Conservation (phyloP, 1,284 basidiomycete genomes). For the Caloboletus firmus region DNA sequence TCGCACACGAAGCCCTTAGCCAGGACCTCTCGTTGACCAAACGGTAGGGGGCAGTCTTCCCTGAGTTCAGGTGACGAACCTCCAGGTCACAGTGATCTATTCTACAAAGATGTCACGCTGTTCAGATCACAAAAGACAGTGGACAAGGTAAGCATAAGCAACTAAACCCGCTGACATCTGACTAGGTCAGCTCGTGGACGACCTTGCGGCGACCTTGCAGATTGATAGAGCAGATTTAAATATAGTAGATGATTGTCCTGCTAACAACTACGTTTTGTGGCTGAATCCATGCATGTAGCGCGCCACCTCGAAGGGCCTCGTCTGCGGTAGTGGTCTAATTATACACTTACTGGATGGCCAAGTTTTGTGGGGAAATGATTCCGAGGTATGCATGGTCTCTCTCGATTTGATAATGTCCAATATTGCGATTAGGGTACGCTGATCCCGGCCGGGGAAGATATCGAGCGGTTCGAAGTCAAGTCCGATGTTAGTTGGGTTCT, state of each 20-base stretch:
- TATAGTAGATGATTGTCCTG: constrained; percentile 52
- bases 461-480: constrained; percentile 55
- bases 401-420: background rate
- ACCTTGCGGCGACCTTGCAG: constrained; percentile 79
- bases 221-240: constrained; percentile 75
- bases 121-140: constrained; percentile 76
- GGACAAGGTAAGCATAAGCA: constrained; percentile 55
- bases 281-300: constrained; percentile 48
- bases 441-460: constrained; percentile 74
- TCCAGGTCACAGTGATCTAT: constrained; percentile 66
- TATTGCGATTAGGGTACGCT: constrained; percentile 55
- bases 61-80: background rate
- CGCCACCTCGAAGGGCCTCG: constrained; percentile 83
- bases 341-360: constrained; percentile 62
- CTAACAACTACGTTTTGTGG: constrained; percentile 1
- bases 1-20: constrained; percentile 63
- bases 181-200: constrained; percentile 75
- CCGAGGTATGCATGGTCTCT: constrained; percentile 47
- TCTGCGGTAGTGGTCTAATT: constrained; percentile 64
- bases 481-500: constrained; percentile 72
- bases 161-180: background rate
- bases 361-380: constrained; percentile 48
- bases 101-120: constrained; percentile 77
- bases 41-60: constrained; percentile 44
- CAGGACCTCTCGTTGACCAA: constrained; percentile 63